phyloP scores from a whole-genome alignment of 2,329 filamentous ascomycete genomes.

The Colletotrichum caudatum region DNA sequence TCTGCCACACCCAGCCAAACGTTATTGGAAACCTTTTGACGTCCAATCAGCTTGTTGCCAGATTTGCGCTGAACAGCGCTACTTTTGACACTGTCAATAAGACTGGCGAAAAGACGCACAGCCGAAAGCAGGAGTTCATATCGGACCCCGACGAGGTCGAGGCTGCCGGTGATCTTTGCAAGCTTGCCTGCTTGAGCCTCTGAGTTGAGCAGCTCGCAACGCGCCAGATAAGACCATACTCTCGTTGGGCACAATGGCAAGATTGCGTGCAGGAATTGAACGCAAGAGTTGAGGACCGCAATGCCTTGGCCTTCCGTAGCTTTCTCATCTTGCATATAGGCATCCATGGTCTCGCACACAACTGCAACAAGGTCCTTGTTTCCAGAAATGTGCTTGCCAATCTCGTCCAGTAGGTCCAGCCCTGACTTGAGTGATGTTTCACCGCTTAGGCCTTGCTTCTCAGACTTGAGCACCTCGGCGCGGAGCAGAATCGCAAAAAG shows the following conservation, averaged over 20 bases:
- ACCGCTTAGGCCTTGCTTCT: constrained; percentile 43
- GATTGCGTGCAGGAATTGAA: constrained; percentile 83
- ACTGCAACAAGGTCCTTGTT: constrained; percentile 83
- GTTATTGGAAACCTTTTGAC: constrained; percentile 61
- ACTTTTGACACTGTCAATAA: constrained; percentile 80
- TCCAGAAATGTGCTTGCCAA: constrained; percentile 65
- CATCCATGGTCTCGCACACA: constrained; percentile 87
- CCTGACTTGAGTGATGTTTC: constrained; percentile 48
- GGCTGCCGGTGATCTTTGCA: constrained; percentile 80
- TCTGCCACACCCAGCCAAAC: constrained; percentile 81
- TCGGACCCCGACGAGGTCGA: constrained; percentile 81
- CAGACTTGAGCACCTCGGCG: constrained; percentile 57
- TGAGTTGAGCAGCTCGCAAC: constrained; percentile 82
- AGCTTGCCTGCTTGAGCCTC: constrained; percentile 83
- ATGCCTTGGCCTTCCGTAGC: constrained; percentile 72
- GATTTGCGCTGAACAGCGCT: constrained; percentile 76
- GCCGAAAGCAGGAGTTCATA: constrained; percentile 83
- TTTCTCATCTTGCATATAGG: constrained; percentile 69
- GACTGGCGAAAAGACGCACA: constrained; percentile 77
- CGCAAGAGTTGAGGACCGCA: constrained; percentile 75
- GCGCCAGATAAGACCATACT: constrained; percentile 89
- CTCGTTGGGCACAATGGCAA: constrained; percentile 81
- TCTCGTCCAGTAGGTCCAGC: constrained; percentile 66
- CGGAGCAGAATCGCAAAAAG: constrained; percentile 79
- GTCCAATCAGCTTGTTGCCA: constrained; percentile 61